Evolutionary conservation across 2,329 filamentous ascomycete species (phyloP).

Genomic region (Helminthosporium solani): DNA sequence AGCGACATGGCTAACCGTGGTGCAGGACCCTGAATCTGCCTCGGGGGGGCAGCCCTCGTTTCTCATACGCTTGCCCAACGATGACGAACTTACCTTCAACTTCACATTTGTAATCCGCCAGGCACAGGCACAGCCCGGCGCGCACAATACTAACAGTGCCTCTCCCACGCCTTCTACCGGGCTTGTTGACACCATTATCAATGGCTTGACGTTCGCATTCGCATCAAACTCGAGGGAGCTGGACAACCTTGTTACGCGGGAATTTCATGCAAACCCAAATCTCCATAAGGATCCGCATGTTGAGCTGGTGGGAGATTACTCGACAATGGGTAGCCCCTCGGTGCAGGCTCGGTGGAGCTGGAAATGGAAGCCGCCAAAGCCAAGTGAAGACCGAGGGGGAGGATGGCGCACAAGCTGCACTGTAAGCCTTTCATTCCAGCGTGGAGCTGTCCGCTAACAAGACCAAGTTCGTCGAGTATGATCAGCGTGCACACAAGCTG

Average conservation of each 20-base stretch:
- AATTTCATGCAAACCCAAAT: conserved; percentile 96
- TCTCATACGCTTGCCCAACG: conserved; percentile 81
- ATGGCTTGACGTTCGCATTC: conserved; percentile 88
- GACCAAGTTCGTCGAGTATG: conserved; percentile 89
- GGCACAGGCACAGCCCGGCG: conserved; percentile 46
- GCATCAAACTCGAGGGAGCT: conserved; percentile 83
- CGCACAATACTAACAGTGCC: conserved; percentile 44
- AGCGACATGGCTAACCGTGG: conserved; percentile 12
- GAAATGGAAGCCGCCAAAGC: conserved; percentile 93
- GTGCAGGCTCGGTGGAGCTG: conserved; percentile 93
- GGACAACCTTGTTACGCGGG: conserved; percentile 88
- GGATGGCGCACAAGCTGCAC: conserved; percentile 97
- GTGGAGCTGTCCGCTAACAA: conserved; percentile 18
- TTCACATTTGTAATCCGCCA: conserved; percentile 83
- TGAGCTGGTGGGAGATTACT: conserved; percentile 87
- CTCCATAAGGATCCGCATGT: conserved; percentile 97
- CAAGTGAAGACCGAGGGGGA: conserved; percentile 75
- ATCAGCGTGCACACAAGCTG: conserved; percentile 84
- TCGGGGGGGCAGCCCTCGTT: conserved; percentile 62
- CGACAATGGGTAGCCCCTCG: conserved; percentile 77
- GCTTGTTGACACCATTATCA: conserved; percentile 71
- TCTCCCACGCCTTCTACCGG: conserved; percentile 48
- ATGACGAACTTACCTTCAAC: conserved; percentile 89
- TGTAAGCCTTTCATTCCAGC: conserved; percentile 49
- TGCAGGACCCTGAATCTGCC: conserved; percentile 71